Evolutionary conservation across 352 stramenopile genomes (phyloP).

Genomic region (Aphanomyces stellatus): DNA sequence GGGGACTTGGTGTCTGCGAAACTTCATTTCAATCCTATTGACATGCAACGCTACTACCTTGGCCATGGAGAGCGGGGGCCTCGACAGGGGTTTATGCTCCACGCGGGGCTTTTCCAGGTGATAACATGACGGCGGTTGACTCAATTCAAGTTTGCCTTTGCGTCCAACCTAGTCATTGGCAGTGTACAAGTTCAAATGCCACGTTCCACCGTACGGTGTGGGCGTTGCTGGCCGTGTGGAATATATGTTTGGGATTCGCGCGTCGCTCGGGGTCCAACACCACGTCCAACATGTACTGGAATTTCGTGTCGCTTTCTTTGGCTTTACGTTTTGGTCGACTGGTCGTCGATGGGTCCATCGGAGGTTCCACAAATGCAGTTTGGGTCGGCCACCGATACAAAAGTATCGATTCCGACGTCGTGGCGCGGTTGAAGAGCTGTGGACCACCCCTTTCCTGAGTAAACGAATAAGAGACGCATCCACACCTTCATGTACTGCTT

Average conservation of each 20-base stretch:
- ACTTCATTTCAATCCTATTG: no score
- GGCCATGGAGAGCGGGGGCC: neutral
- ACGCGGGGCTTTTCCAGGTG: neutral
- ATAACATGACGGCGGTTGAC: neutral
- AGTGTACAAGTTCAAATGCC: no score
- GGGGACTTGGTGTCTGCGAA: neutral
- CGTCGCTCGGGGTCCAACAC: constrained; percentile 3
- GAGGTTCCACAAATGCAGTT: neutral
- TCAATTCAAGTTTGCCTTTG: constrained; percentile 13
- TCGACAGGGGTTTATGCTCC: neutral
- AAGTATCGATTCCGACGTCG: neutral
- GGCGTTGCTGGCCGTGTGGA: constrained; percentile 7
- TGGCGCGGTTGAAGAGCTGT: constrained; percentile 9
- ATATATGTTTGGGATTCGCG: constrained; percentile 11
- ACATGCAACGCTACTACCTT: no score
- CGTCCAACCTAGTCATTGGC: constrained; percentile 1
- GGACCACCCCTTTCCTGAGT: no score
- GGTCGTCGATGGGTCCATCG: neutral
- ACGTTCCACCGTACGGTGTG: neutral
- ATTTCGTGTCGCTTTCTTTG: no score
- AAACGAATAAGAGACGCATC: neutral
- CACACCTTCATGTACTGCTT: constrained; percentile 14
- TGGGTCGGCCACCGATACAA: constrained; percentile 12
- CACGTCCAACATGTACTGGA: constrained; percentile 10
- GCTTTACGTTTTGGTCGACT: no score